A percentile compares a stretch with the other conserved stretches of the same genome.
These are phyloP conservation scores for Chionographis japonica DNA, from an alignment of 106 monocot genomes.

Conservation along the genomic window DNA sequence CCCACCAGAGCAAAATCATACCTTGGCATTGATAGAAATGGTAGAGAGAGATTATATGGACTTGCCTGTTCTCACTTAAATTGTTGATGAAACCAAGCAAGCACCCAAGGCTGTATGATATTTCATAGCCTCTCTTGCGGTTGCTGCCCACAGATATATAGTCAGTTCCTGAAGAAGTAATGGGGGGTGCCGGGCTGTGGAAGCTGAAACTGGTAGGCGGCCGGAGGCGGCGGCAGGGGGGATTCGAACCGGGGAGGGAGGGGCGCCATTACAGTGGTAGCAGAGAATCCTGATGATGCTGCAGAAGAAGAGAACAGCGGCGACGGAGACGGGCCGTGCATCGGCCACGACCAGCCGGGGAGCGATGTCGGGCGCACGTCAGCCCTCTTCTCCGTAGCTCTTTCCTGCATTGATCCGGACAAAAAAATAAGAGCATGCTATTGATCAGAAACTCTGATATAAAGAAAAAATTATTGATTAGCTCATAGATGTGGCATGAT, in stretches of 20 bases:
- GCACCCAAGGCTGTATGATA: too few relatives aligned
- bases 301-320: constrained; percentile 30
- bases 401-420: constrained; percentile 23
- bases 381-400: constrained; percentile 13
- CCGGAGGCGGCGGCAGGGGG: not conserved
- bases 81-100: too few relatives aligned
- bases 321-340: constrained; percentile 9
- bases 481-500: too few relatives aligned
- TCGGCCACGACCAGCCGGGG: constrained; percentile 34
- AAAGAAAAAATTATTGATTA: constrained; percentile 3
- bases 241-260: not conserved
- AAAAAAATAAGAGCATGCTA: not conserved
- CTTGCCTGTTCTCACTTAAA: too few relatives aligned
- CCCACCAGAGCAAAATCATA: too few relatives aligned
- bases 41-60: too few relatives aligned
- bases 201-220: constrained; percentile 1
- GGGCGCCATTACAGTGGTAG: constrained; percentile 12
- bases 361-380: constrained; percentile 8
- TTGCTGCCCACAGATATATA: too few relatives aligned
- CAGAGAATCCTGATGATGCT: constrained; percentile 84
- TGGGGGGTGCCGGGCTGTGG: not conserved
- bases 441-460: not conserved
- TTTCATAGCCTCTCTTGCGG: too few relatives aligned
- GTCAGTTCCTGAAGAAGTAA: not conserved
- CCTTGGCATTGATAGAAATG: too few relatives aligned